Evolutionary conservation across 2,329 filamentous ascomycete genomes (phyloP).

Genomic region (Fusarium luffae): DNA sequence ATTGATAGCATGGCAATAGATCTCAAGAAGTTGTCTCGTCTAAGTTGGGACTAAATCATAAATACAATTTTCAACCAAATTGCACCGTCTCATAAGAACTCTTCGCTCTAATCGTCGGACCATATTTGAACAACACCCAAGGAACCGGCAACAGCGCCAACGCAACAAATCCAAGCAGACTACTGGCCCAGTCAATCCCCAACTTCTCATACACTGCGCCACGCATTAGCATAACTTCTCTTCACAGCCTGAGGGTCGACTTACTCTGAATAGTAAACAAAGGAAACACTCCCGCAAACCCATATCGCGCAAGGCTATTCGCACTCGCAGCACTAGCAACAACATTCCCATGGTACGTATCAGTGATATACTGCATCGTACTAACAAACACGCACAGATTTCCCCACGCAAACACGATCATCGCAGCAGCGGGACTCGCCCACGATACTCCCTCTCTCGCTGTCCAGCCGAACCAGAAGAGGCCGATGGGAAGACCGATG

Average conservation of each 20-base stretch:
- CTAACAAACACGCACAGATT: conserved; percentile 69
- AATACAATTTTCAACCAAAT: background rate
- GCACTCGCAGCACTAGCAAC: conserved; percentile 70
- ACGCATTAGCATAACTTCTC: no score
- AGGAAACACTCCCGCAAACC: conserved; percentile 67
- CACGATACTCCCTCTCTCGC: conserved; percentile 59
- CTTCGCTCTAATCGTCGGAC: conserved; percentile 46
- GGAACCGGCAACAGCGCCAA: conserved; percentile 62
- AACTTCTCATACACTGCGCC: conserved; percentile 54
- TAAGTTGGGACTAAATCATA: background rate
- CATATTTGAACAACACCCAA: conserved; percentile 63
- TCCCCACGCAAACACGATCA: conserved; percentile 68
- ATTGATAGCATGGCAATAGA: no score
- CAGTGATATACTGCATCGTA: conserved; percentile 63
- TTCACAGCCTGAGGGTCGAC: no score
- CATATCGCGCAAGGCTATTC: conserved; percentile 68
- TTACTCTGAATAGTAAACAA: conserved; percentile 69
- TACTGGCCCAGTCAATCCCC: conserved; percentile 60
- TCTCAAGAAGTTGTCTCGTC: background rate
- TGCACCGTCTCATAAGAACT: conserved; percentile 30
- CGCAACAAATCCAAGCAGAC: conserved; percentile 60
- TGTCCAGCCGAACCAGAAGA: conserved; percentile 73
- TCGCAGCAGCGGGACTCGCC: conserved; percentile 62
- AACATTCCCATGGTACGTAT: conserved; percentile 65
- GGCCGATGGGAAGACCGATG: conserved; percentile 60